These are phyloP conservation scores for Acacia concinna DNA, from an alignment of 331 rosid species.

Conservation along the genomic window DNA sequence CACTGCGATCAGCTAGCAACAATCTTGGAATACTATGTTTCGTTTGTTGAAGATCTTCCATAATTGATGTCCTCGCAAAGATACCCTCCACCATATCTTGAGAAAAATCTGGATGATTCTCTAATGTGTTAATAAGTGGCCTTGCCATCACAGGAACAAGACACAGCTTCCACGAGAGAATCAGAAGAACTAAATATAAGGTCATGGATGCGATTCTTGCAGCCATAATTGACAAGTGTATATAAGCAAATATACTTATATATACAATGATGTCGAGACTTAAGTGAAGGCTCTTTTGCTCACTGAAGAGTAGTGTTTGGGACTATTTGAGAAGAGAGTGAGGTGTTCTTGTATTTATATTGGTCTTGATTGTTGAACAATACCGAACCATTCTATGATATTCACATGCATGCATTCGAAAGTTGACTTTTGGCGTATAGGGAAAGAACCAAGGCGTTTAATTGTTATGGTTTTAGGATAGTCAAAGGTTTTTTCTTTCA, in stretches of 20 bases:
- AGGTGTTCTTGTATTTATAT: neutral
- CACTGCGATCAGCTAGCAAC: neutral
- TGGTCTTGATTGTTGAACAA: neutral
- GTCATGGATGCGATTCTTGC: neutral
- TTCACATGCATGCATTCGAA: neutral
- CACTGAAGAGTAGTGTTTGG: neutral
- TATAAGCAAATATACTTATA: neutral
- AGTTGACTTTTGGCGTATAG: neutral
- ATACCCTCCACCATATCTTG: neutral
- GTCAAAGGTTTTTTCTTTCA: conserved; percentile 8
- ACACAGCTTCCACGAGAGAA: neutral
- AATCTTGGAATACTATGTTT: neutral
- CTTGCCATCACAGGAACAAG: conserved; percentile 25
- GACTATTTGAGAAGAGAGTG: neutral
- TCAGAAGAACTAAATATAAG: neutral
- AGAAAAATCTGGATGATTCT: neutral
- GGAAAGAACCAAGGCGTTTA: neutral
- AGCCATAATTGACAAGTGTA: neutral
- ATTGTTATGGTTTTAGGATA: neutral
- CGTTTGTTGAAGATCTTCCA: neutral
- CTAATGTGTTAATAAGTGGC: conserved; percentile 23
- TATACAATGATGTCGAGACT: neutral
- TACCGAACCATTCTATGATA: neutral
- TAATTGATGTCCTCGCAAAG: neutral
- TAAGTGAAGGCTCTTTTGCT: neutral